These are phyloP conservation scores for Monilinia polystroma DNA, from an alignment of 2,329 filamentous ascomycete genomes.

Conservation along the genomic window DNA sequence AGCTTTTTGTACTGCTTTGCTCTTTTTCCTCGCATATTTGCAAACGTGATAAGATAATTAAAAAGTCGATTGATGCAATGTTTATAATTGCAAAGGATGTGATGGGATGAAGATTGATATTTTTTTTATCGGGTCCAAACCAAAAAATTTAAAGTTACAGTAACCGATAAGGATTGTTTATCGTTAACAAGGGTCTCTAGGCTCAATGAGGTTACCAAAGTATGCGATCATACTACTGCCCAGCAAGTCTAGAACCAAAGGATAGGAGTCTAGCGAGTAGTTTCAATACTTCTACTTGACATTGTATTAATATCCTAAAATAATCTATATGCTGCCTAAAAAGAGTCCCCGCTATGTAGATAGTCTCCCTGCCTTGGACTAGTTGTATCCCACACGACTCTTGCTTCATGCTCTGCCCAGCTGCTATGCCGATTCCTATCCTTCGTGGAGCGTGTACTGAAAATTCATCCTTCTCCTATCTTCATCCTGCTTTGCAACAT, in stretches of 20 bases:
- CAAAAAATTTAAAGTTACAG: constrained; percentile 25
- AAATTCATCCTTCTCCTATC: not conserved
- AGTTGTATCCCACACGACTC: not conserved
- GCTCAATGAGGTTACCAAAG: not conserved
- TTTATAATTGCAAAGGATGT: constrained; percentile 7
- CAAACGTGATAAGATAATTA: not conserved
- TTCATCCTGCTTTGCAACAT: not conserved
- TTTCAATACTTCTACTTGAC: not conserved
- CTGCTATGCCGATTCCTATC: not conserved
- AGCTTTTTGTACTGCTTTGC: constrained; percentile 81
- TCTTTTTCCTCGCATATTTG: constrained; percentile 65
- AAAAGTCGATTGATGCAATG: not conserved
- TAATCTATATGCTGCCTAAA: constrained; percentile 8
- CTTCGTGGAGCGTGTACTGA: not conserved
- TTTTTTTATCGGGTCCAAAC: constrained; percentile 18
- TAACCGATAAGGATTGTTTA: constrained; percentile 26
- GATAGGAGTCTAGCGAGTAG: constrained; percentile 2
- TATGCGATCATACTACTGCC: not conserved
- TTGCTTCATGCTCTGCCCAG: not conserved
- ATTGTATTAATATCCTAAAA: not conserved
- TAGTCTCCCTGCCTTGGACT: not conserved
- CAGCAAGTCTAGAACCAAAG: constrained; percentile 8
- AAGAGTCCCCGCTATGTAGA: not conserved
- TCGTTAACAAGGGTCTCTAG: constrained; percentile 20
- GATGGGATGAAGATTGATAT: constrained; percentile 18